Conservation (phyloP, 768 basidiomycete genomes). For the Amanita polypyramis region DNA sequence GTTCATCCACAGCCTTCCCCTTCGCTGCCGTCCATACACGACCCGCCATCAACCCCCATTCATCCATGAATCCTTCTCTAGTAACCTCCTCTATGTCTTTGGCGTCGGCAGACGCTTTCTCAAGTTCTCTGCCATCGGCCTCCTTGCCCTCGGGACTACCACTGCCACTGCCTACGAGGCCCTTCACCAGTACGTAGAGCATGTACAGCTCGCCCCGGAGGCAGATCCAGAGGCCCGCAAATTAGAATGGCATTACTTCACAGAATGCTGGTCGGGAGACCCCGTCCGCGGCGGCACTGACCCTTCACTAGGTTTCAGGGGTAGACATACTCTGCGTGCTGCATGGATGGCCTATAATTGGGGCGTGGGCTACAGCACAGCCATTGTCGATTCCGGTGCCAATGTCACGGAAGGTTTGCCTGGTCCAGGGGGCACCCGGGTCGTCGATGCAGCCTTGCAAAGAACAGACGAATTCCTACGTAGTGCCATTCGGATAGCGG, state of each 20-base stretch:
- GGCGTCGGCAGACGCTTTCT: constrained; percentile 34
- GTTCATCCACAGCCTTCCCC: no score
- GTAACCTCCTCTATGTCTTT: constrained; percentile 27
- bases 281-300: constrained; percentile 55
- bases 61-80: constrained; percentile 19
- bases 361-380: constrained; percentile 35
- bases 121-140: constrained; percentile 37
- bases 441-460: constrained; percentile 45
- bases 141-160: constrained; percentile 32
- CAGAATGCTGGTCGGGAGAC: constrained; percentile 53
- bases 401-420: constrained; percentile 18
- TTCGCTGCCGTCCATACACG: neutral
- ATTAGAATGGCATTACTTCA: constrained; percentile 63
- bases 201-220: constrained; percentile 34
- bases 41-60: constrained; percentile 5
- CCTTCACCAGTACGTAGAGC: constrained; percentile 57
- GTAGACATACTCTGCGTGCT: constrained; percentile 49
- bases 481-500: constrained; percentile 35
- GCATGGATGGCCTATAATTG: constrained; percentile 69
- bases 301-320: constrained; percentile 50
- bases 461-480: constrained; percentile 44
- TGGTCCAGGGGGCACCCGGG: constrained; percentile 26
- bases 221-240: constrained; percentile 38
- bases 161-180: constrained; percentile 40
- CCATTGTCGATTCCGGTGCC: constrained; percentile 28